Conservation (phyloP, 805 yeast genomes). For the Ogataea minuta region DNA sequence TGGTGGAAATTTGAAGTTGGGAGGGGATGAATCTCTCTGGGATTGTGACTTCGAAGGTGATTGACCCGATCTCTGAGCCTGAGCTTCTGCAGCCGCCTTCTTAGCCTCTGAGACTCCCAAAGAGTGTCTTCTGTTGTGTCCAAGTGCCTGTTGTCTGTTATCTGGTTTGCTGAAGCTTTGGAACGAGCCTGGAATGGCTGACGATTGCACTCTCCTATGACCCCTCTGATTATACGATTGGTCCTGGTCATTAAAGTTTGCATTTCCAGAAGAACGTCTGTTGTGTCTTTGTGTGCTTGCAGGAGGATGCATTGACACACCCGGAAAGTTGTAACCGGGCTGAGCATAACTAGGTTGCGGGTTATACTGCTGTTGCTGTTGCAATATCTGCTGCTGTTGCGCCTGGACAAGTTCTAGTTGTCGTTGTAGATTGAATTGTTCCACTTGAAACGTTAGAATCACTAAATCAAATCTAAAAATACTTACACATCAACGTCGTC, state of each 20-base stretch:
- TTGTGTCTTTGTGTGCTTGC: conserved; percentile 32
- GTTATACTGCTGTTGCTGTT: conserved; percentile 54
- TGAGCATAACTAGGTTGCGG: conserved; percentile 28
- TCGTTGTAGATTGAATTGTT: conserved; percentile 84
- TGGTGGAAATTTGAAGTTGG: conserved; percentile 58
- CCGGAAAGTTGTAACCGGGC: conserved; percentile 24
- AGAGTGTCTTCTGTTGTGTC: conserved; percentile 90
- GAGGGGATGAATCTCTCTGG: conserved; percentile 25
- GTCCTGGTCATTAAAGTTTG: conserved; percentile 17
- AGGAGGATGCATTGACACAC: conserved; percentile 28
- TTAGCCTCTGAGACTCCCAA: conserved; percentile 90
- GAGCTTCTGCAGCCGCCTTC: conserved; percentile 92
- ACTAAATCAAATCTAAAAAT: neutral
- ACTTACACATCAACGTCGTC: conserved; percentile 79
- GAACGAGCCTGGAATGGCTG: conserved; percentile 26
- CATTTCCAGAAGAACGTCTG: conserved; percentile 31
- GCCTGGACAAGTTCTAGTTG: conserved; percentile 90
- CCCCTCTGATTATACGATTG: conserved; percentile 23
- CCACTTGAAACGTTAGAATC: conserved; percentile 45
- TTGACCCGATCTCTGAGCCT: conserved; percentile 56
- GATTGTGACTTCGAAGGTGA: conserved; percentile 33
- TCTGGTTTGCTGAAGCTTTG: conserved; percentile 21
- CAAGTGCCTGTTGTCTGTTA: conserved; percentile 41
- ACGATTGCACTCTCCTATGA: conserved; percentile 50
- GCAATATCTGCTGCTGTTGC: conserved; percentile 85